phyloP scores from a whole-genome alignment of 441 rosid species.

The Brassica balearica region DNA sequence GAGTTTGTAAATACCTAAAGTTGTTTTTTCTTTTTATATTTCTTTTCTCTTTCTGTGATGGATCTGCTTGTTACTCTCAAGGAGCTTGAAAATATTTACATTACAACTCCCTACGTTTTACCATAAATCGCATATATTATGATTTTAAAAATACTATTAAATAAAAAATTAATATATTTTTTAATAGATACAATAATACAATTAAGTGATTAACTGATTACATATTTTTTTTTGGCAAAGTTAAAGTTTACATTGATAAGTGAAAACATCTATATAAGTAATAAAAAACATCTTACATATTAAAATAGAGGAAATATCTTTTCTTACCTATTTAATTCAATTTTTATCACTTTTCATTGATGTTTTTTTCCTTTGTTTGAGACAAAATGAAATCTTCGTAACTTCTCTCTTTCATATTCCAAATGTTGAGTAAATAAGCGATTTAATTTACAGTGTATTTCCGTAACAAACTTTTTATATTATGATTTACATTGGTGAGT shows the following conservation, averaged over 20 bases:
- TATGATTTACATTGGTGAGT: slow-evolving; percentile 12
- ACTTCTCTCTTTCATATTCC: slow-evolving; percentile 12
- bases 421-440: background rate
- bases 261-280: background rate
- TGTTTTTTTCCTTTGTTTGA: slow-evolving; percentile 36
- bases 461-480: background rate
- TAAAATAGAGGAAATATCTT: background rate
- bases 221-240: background rate
- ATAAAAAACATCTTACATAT: background rate
- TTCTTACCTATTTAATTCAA: slow-evolving; percentile 20
- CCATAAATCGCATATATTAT: background rate
- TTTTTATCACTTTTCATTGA: background rate
- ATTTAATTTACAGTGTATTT: slow-evolving; percentile 3
- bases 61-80: slow-evolving; percentile 84
- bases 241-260: background rate
- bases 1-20: slow-evolving; percentile 44
- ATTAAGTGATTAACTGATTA: background rate
- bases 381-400: slow-evolving; percentile 61
- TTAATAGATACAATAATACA: background rate
- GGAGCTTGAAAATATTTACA: slow-evolving; percentile 37
- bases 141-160: background rate
- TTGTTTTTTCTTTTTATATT: slow-evolving; percentile 40
- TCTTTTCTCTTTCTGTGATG: slow-evolving; percentile 49
- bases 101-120: background rate
- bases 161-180: background rate